Evolutionary conservation across 768 basidiomycete species (phyloP).

Genomic region (Phaeotremella skinneri): DNA sequence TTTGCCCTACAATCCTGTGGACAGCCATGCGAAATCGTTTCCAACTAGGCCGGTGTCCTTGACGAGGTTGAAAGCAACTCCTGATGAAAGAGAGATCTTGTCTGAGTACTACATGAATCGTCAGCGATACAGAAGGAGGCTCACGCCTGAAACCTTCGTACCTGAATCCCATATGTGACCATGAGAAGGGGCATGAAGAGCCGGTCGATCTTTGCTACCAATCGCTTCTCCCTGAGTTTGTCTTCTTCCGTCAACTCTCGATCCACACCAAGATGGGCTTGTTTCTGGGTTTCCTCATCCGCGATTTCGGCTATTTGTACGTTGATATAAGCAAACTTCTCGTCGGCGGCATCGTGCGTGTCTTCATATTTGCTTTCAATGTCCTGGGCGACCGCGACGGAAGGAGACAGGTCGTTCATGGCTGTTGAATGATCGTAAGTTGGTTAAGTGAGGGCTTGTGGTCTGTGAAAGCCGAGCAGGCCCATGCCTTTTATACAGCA

Average conservation of each 20-base stretch:
- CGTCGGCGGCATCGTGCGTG: neutral
- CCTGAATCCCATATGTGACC: no score
- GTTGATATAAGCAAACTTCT: neutral
- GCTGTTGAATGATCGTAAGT: no score
- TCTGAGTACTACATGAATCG: constrained; percentile 24
- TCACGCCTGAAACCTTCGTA: no score
- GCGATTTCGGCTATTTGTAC: constrained; percentile 11
- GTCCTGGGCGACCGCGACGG: no score
- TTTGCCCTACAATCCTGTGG: constrained; percentile 20
- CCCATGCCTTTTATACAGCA: no score
- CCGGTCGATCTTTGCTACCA: no score
- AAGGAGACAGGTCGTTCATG: no score
- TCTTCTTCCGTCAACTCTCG: constrained; percentile 14
- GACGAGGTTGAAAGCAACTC: constrained; percentile 18
- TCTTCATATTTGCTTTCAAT: no score
- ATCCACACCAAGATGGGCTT: constrained; percentile 16
- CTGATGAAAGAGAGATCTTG: constrained; percentile 27
- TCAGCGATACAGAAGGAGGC: constrained; percentile 17
- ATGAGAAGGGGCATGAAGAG: no score
- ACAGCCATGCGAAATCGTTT: constrained; percentile 25
- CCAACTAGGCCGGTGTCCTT: constrained; percentile 16
- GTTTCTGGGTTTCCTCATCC: constrained; percentile 13
- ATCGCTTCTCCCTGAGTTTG: constrained; percentile 1
- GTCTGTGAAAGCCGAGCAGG: no score
- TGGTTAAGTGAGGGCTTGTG: no score